These are phyloP conservation scores for Epichloe typhina DNA, from an alignment of 2,329 filamentous ascomycete species.

Conservation along the genomic window DNA sequence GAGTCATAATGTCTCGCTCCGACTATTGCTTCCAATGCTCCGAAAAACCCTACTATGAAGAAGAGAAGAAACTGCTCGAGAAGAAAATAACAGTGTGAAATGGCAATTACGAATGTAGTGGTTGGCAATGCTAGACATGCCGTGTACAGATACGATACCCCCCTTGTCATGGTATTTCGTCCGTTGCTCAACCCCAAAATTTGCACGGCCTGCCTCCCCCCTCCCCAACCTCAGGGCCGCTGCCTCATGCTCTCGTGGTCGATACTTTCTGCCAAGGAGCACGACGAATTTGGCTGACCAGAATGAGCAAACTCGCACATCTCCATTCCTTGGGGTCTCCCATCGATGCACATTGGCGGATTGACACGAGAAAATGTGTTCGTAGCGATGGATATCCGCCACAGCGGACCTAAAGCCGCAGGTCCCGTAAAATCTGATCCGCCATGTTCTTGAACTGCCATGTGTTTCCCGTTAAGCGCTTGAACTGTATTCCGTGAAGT, in stretches of 20 bases:
- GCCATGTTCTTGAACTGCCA: slow-evolving; percentile 99
- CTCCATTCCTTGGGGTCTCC: not conserved
- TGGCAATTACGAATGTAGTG: not conserved
- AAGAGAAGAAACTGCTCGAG: not conserved
- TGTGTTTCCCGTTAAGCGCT: slow-evolving; percentile 86
- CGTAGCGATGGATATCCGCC: not conserved
- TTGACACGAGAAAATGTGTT: not conserved
- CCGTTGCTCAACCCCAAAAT: not conserved
- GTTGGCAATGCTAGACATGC: slow-evolving; percentile 9
- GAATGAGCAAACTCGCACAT: not conserved
- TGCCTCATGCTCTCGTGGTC: not conserved
- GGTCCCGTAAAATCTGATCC: slow-evolving; percentile 78
- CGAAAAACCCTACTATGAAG: not conserved
- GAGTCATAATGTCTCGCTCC: not conserved
- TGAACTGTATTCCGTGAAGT: slow-evolving; percentile 94
- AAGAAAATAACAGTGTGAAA: not conserved
- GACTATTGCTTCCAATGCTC: slow-evolving; percentile 3
- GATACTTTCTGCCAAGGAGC: not conserved
- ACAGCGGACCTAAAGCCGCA: slow-evolving; percentile 52
- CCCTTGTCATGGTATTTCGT: slow-evolving; percentile 1
- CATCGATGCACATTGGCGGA: not conserved
- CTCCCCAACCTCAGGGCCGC: not conserved
- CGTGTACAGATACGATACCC: slow-evolving; percentile 10
- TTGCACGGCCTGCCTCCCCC: not conserved
- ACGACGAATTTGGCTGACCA: not conserved